Evolutionary conservation across 768 basidiomycete species (phyloP), one percentile per base, ranked within the genome.

Genomic region (Agrocybe pediades): DNA sequence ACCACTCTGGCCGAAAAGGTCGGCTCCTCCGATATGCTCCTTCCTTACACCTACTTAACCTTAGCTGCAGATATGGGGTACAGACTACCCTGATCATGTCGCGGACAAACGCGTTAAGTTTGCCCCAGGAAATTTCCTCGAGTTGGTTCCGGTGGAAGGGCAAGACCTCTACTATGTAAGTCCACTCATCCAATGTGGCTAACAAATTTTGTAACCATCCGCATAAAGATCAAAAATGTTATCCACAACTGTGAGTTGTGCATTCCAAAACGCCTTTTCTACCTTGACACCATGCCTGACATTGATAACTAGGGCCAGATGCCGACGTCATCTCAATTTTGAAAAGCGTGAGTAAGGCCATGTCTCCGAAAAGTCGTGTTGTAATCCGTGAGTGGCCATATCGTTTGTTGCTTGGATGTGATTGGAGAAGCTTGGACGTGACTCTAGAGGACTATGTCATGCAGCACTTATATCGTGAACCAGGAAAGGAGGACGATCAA

Each of bases 101-200:
- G 17, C 41, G 11, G 54, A 33, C 6, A 30, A 30, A 15, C 53
- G 46, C 2, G 51, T 55, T 17, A 27, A 41, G 2, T 59, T 59
- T 25, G 41, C 52, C 5, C 46, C 40, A 17, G 58, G 58, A 16
- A 70, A 77, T 52, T 77, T 79, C 53, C 69, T 77, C 27, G 58
- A 62, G 13, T 66, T 71, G n/a, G 41, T 67, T 7, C 74, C 75
- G 2, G 64, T 68, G 7, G 54, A 55, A 21, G 66, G 60, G 24
- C 70, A 68, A 41, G 71, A 75, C 50, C 58, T 75, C 15, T 77
- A 78, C 55, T 75, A 55, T 46, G 58, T 59, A 39, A 5, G 58
- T 42, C 33, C 8, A 11, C 41, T 42, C 20, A 7, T 23, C 9
- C 30, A 9, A 24, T 30, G 13, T 2, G 20, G 36, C 21, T 54